Percentiles rank a stretch among this genome's conserved stretches.
phyloP scores from a whole-genome alignment of 768 basidiomycete genomes.

The Hortiboletus flavorubellus region DNA sequence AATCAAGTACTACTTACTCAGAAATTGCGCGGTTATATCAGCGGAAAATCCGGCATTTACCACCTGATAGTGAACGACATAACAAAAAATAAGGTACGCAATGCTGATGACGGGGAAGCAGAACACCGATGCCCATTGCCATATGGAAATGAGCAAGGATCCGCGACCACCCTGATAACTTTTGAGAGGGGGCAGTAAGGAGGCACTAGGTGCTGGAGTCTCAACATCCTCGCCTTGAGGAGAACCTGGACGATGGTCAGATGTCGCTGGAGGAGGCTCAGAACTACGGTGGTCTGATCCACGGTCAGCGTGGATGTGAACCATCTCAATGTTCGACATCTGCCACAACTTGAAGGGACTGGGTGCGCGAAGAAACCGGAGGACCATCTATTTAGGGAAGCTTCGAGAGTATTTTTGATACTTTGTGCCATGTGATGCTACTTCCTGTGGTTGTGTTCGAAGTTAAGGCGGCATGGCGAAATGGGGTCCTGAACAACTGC shows the following conservation, averaged over 20 bases:
- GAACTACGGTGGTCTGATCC: no score
- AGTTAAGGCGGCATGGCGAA: background rate
- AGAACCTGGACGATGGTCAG: background rate
- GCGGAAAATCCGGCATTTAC: constrained; percentile 6
- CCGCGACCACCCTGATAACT: background rate
- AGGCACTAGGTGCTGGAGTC: background rate
- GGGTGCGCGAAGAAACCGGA: no score
- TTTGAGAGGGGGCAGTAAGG: background rate
- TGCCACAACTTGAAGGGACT: no score
- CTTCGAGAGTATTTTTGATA: no score
- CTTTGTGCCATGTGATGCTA: no score
- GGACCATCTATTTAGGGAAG: no score
- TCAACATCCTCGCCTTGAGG: background rate
- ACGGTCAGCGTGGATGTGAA: no score
- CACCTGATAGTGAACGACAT: constrained; percentile 16
- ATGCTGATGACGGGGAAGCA: constrained; percentile 1
- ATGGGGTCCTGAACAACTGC: background rate
- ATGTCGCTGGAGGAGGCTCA: no score
- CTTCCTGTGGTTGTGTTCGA: no score
- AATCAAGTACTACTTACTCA: background rate
- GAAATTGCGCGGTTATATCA: constrained; percentile 1
- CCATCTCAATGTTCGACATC: no score
- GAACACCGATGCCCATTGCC: constrained; percentile 6
- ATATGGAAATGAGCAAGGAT: background rate
- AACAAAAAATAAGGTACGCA: constrained; percentile 16